Evolutionary conservation across 148 eudicot genomes (phyloP).

Genomic region (Mesembryanthemum crystallinum): DNA sequence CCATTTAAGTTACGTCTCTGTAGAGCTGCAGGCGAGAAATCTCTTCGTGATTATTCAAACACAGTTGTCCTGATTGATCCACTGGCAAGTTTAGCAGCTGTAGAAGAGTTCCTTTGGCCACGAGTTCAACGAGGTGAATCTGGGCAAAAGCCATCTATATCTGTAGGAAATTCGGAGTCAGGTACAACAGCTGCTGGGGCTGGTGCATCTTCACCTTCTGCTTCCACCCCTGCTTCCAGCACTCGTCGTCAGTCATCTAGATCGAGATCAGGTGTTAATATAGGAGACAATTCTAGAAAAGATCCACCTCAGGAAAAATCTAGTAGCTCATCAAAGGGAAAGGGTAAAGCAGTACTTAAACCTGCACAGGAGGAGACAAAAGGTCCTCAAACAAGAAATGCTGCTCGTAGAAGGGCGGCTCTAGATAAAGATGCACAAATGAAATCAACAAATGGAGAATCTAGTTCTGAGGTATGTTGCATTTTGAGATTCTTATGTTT

Average conservation of each 20-base stretch:
- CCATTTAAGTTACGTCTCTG: slow-evolving; percentile 94
- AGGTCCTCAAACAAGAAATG: slow-evolving; percentile 92
- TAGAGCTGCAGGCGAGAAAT: slow-evolving; percentile 85
- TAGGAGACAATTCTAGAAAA: slow-evolving; percentile 54
- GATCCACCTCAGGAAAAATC: slow-evolving; percentile 54
- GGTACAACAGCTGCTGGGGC: slow-evolving; percentile 58
- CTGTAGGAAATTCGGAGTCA: slow-evolving; percentile 65
- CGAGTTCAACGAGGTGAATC: slow-evolving; percentile 85
- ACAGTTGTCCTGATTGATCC: slow-evolving; percentile 96
- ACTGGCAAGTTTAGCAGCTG: slow-evolving; percentile 89
- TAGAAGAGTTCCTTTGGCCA: slow-evolving; percentile 96
- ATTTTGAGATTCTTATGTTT: slow-evolving; percentile 5
- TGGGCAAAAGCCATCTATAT: slow-evolving; percentile 62
- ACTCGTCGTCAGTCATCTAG: slow-evolving; percentile 77
- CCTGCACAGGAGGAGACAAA: slow-evolving; percentile 58
- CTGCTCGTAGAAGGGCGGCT: slow-evolving; percentile 73
- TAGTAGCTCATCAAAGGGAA: slow-evolving; percentile 69
- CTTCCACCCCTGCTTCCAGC: slow-evolving; percentile 62
- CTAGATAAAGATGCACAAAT: slow-evolving; percentile 71
- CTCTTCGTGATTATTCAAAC: slow-evolving; percentile 96
- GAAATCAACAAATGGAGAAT: slow-evolving; percentile 63
- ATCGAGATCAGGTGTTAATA: slow-evolving; percentile 65
- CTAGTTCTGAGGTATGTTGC: slow-evolving; percentile 78
- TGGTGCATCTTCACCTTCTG: slow-evolving; percentile 59
- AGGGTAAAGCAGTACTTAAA: slow-evolving; percentile 86